These are phyloP conservation scores for Pyrus bretschneideri DNA, from an alignment of 306 rosid species.

Conservation along the genomic window DNA sequence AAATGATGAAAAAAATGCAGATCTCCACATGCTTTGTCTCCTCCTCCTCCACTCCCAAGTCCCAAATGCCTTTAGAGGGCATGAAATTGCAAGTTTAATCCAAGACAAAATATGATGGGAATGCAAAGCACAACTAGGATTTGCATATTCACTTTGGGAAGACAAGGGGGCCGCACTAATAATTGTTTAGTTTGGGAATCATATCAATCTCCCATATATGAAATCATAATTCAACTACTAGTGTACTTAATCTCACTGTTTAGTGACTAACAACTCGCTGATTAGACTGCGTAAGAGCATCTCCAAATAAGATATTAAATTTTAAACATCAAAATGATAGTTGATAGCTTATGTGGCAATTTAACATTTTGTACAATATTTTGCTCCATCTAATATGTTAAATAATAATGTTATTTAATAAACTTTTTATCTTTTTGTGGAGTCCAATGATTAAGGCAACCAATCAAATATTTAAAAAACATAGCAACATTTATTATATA, in stretches of 20 bases:
- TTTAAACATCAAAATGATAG: too few species aligned
- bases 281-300: not conserved
- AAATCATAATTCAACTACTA: slow-evolving; percentile 7
- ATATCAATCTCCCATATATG: slow-evolving; percentile 5
- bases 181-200: slow-evolving; percentile 13
- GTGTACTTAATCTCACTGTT: slow-evolving; percentile 2
- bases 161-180: slow-evolving; percentile 22
- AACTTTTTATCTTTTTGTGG: too few species aligned
- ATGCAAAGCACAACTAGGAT: slow-evolving; percentile 20
- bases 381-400: too few species aligned
- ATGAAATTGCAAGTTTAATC: slow-evolving; percentile 15
- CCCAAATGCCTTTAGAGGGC: slow-evolving; percentile 9
- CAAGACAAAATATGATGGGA: slow-evolving; percentile 21
- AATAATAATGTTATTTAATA: too few species aligned
- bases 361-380: too few species aligned
- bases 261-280: not conserved
- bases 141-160: slow-evolving; percentile 15
- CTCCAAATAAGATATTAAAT: too few species aligned
- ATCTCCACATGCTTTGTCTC: slow-evolving; percentile 35
- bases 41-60: slow-evolving; percentile 12
- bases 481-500: too few species aligned
- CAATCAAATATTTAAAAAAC: too few species aligned
- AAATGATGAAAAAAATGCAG: slow-evolving; percentile 22
- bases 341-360: too few species aligned
- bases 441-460: too few species aligned